Evolutionary conservation across 805 yeast species (phyloP).

Genomic region (Saccharomycopsis olivae): DNA sequence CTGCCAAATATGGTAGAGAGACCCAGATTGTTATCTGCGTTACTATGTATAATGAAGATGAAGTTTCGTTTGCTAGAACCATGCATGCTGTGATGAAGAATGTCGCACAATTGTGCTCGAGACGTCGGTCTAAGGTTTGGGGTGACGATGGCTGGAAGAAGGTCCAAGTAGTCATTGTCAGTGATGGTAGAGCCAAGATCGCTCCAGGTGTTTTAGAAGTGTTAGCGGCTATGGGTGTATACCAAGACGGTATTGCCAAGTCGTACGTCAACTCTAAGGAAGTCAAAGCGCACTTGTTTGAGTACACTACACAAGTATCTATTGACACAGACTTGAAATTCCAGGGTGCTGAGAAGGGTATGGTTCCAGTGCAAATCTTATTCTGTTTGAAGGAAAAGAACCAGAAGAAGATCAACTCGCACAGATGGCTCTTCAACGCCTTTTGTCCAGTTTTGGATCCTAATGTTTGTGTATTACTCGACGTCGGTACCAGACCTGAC

Average conservation of each 20-base stretch:
- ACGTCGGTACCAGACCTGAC: slow-evolving; percentile 97
- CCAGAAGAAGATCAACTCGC: slow-evolving; percentile 91
- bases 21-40: slow-evolving; percentile 87
- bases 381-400: slow-evolving; percentile 91
- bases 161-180: slow-evolving; percentile 79
- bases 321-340: slow-evolving; percentile 82
- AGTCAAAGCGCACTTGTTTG: slow-evolving; percentile 90
- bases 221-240: slow-evolving; percentile 90
- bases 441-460: slow-evolving; percentile 89
- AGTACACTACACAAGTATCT: slow-evolving; percentile 91
- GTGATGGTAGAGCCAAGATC: slow-evolving; percentile 92
- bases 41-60: slow-evolving; percentile 97
- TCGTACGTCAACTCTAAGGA: slow-evolving; percentile 85
- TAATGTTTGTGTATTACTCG: slow-evolving; percentile 77
- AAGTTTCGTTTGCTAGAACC: slow-evolving; percentile 79
- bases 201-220: slow-evolving; percentile 77
- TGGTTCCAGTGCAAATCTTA: slow-evolving; percentile 89
- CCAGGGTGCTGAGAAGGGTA: slow-evolving; percentile 79
- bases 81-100: slow-evolving; percentile 91
- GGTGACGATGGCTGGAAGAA: slow-evolving; percentile 97
- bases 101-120: slow-evolving; percentile 73
- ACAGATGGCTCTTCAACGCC: slow-evolving; percentile 95
- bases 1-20: slow-evolving; percentile 79
- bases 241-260: slow-evolving; percentile 95
- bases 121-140: slow-evolving; percentile 82